Percentiles rank a stretch among this genome's conserved stretches.
phyloP scores from a whole-genome alignment of 208 protist genomes.

The Trypanosoma rangeli region DNA sequence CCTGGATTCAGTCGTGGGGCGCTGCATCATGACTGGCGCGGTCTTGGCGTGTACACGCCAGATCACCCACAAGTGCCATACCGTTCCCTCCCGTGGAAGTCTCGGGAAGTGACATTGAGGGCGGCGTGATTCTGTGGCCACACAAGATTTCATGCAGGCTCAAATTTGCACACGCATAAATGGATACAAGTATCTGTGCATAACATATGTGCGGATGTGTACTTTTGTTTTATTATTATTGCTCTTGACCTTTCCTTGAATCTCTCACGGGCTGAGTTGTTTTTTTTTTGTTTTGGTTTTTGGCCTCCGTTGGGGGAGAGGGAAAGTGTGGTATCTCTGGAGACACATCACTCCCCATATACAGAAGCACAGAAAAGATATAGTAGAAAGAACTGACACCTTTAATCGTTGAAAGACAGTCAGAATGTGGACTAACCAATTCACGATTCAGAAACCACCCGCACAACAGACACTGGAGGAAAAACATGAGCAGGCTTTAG shows the following conservation, averaged over 20 bases:
- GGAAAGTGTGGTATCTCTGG: not conserved
- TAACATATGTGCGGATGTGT: not conserved
- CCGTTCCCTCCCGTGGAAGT: slow-evolving; percentile 13
- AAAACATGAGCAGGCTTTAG: slow-evolving; percentile 67
- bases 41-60: slow-evolving; percentile 84
- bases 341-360: not conserved
- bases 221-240: slow-evolving; percentile 1
- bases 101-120: not conserved
- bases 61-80: slow-evolving; percentile 85
- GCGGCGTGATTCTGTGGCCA: not conserved
- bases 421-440: slow-evolving; percentile 27
- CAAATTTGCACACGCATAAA: not conserved
- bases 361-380: slow-evolving; percentile 13
- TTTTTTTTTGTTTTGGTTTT: slow-evolving; percentile 2
- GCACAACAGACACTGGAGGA: slow-evolving; percentile 56
- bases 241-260: too few species aligned
- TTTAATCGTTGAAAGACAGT: not conserved
- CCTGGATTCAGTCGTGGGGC: slow-evolving; percentile 84
- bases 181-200: not conserved
- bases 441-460: slow-evolving; percentile 26
- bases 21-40: slow-evolving; percentile 71
- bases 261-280: not conserved
- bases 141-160: not conserved
- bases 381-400: not conserved
- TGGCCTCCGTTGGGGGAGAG: not conserved